Evolutionary conservation across 257 asterid genomes (phyloP), one percentile per base, ranked within the genome.

Genomic region (Thymus mandschuricus): DNA sequence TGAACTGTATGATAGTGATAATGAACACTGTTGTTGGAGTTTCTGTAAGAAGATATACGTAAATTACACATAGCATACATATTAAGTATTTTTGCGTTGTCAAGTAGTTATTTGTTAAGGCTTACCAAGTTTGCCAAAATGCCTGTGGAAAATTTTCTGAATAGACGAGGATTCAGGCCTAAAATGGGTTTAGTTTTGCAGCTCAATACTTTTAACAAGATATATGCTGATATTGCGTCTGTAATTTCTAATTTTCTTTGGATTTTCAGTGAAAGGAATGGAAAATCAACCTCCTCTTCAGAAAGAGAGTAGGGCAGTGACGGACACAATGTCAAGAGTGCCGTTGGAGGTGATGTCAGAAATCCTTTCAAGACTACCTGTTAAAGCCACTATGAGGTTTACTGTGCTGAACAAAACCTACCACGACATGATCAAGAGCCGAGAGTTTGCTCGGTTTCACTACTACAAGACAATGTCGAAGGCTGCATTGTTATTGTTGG

Each of bases 391-490:
- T 51, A 51, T 6, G 57, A 5, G 57, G 21, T 8, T 51, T 21
- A 21, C 21, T 21, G 21, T 21, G 21, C 21, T 21, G 21, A 21
- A 21, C 21, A 21, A 21, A 21, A 21, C 21, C 21, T 21, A 21
- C 21, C 21, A 21, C 0, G 21, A 21, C 21, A 21, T 21, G 21
- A 21, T 29, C 57, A 51, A 15, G 57, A 27, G 77, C 60, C 13
- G 28, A 82, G 45, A 83, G 83, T 10, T 69, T 78, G 50, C 31
- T 82, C 7, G 21, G 21, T 21, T 21, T 21, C 21, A 21, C 21
- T 21, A 0, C 21, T 21, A 21, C 21, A 21, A 21, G 21, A 21
- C 21, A 21, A 21, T 21, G 21, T 21, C 21, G 21, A 21, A 21
- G 21, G 21, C 21, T 21, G 21, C 21, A 21, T 21, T 21, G 21